These are phyloP conservation scores for Stromatinia cepivora DNA, from an alignment of 2,329 filamentous ascomycete genomes.

Conservation along the genomic window DNA sequence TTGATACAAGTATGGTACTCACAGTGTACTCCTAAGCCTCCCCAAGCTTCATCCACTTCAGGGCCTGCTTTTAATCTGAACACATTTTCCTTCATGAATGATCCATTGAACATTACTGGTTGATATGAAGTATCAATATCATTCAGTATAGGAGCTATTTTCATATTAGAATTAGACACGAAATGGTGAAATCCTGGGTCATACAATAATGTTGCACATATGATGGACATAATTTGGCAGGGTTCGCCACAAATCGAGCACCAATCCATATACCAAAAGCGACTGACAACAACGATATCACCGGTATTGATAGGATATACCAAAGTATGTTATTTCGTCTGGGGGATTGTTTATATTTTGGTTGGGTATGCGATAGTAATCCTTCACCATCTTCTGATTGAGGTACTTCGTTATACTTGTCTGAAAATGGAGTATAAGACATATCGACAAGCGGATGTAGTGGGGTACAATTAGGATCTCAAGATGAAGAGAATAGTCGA, in stretches of 20 bases:
- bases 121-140: conserved; percentile 47
- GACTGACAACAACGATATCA: conserved; percentile 21
- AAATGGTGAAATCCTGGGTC: background rate
- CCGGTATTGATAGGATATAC: conserved; percentile 17
- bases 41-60: conserved; percentile 56
- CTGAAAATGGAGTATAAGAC: conserved; percentile 22
- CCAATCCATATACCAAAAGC: conserved; percentile 26
- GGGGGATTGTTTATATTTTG: conserved; percentile 5
- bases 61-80: conserved; percentile 50
- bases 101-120: conserved; percentile 51
- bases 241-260: conserved; percentile 14
- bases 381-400: conserved; percentile 23
- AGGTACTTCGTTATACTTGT: conserved; percentile 23
- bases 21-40: conserved; percentile 52
- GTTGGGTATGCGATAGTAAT: conserved; percentile 10
- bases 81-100: conserved; percentile 52
- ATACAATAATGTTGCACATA: conserved; percentile 28
- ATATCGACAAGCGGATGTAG: background rate
- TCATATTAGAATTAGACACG: conserved; percentile 18
- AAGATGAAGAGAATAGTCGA: background rate
- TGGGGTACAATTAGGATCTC: background rate
- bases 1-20: background rate
- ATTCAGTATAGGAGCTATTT: conserved; percentile 41
- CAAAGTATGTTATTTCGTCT: conserved; percentile 4
- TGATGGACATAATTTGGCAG: conserved; percentile 23